Percentiles rank a stretch among this genome's conserved stretches.
These are phyloP conservation scores for Pinus tabuliformis DNA, from an alignment of 75 land plant species.

Conservation along the genomic window DNA sequence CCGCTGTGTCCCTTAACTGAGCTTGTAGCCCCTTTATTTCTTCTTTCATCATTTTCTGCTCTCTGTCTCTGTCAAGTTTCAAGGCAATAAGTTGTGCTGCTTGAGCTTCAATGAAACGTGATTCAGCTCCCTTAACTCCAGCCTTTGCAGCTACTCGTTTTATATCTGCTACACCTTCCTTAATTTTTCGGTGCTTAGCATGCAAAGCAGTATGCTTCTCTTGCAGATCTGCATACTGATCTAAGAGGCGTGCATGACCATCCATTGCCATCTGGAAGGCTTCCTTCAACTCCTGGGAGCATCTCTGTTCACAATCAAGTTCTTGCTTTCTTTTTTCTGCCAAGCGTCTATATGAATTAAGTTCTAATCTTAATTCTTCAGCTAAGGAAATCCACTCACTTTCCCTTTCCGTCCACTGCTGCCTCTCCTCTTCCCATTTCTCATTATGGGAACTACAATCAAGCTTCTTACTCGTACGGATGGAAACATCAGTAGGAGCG, in stretches of 20 bases:
- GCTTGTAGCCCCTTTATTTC: constrained; percentile 75
- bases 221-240: constrained; percentile 91
- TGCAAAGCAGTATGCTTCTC: constrained; percentile 80
- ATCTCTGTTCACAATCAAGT: constrained; percentile 62
- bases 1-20: constrained; percentile 91
- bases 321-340: constrained; percentile 60
- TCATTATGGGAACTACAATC: constrained; percentile 18
- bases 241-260: constrained; percentile 85
- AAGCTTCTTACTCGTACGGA: constrained; percentile 5
- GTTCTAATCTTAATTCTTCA: constrained; percentile 72
- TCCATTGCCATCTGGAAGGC: constrained; percentile 87
- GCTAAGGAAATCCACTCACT: constrained; percentile 70
- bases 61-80: constrained; percentile 78
- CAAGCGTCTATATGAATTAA: constrained; percentile 45
- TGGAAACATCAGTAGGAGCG: constrained; percentile 4
- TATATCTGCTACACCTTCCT: constrained; percentile 73
- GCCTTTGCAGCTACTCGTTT: constrained; percentile 77
- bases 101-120: constrained; percentile 72
- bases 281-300: constrained; percentile 78
- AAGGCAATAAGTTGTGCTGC: constrained; percentile 78
- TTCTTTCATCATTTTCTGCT: constrained; percentile 67
- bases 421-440: constrained; percentile 51
- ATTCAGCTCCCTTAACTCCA: constrained; percentile 61
- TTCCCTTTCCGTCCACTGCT: constrained; percentile 65
- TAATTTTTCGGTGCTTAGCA: constrained; percentile 73